Evolutionary conservation across 345 rosid genomes (phyloP).

Genomic region (Stellera chamaejasme): DNA sequence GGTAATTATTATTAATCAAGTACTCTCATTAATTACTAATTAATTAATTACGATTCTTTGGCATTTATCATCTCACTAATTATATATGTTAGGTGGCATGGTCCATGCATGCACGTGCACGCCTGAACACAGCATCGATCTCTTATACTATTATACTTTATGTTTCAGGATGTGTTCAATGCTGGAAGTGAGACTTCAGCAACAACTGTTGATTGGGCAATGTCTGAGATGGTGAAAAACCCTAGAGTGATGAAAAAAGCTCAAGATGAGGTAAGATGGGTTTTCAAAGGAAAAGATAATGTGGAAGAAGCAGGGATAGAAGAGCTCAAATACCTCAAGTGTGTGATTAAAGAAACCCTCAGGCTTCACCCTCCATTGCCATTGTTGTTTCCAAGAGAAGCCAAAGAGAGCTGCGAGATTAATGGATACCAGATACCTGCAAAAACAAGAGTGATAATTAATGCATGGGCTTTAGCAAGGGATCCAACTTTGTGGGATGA

Average conservation of each 20-base stretch:
- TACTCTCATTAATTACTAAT: not conserved
- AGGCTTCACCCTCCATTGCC: conserved; percentile 10
- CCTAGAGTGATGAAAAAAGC: conserved; percentile 1
- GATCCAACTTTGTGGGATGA: conserved; percentile 8
- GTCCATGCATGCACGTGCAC: too few relatives aligned
- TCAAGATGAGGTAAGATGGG: not conserved
- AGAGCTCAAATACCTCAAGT: conserved; percentile 7
- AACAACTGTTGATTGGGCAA: conserved; percentile 7
- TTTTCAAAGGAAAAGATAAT: not conserved
- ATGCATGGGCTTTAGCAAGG: conserved; percentile 5
- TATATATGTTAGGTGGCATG: too few relatives aligned
- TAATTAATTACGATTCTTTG: not conserved
- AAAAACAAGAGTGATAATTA: conserved; percentile 4
- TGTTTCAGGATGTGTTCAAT: conserved; percentile 11
- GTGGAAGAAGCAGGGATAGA: conserved; percentile 7
- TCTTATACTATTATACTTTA: not conserved
- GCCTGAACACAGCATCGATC: not conserved
- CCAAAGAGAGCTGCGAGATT: not conserved
- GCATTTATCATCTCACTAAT: too few relatives aligned
- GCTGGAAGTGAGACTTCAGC: conserved; percentile 11
- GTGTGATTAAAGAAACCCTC: conserved; percentile 7
- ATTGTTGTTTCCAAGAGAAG: conserved; percentile 5
- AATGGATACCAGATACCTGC: conserved; percentile 3
- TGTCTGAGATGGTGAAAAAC: conserved; percentile 8
- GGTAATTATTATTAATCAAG: not conserved